Evolutionary conservation across 1,284 basidiomycete genomes (phyloP), one percentile per base, ranked within the genome.

Genomic region (Porphyrellus sp.): DNA sequence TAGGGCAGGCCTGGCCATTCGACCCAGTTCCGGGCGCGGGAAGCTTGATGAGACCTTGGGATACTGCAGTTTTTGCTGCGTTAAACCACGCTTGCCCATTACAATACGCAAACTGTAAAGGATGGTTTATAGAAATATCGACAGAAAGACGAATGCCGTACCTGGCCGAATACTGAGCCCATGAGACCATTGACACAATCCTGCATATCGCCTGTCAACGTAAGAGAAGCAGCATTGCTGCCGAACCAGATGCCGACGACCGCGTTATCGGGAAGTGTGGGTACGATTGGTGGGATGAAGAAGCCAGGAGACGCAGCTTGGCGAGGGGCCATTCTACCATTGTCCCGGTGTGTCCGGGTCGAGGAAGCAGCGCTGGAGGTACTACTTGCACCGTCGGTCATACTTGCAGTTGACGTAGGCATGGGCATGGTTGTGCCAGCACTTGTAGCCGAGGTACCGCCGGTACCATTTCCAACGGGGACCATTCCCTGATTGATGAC

Each of bases 191-290:
- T 67, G 37, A 67, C 54, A 25, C 62, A 63, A 30, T 24, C 59
- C 3, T n/a, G 46, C 23, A 59, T 67, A 11, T 28, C 45, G 2
- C 62, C 63, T 7, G 59, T 65, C 21, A 63, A 40, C 2, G 54
- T 67, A 3, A 67, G 24, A 5, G 56, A 52, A 18, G 12, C 46
- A 7, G 63, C 62, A 34, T 67, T 67, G 21, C 63, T 67, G 27
- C 62, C 62, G 11, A 63, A 63, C 65, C 62, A 63, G 33, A 65
- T 52, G 7, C 63, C 62, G 27, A 63, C 65, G 12, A 65, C 38
- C 6, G 65, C 56, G 11, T 59, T 57, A 30, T 59, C 33, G 15
- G 62, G 65, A 46, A 63, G 45, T 6, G 65, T 63, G 11, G 63
- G 65, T 4, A 46, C 51, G 7, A 57, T 45, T 7, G 65, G 64